Conservation (phyloP, 306 rosid species). For the Trichosanthes truncata region DNA sequence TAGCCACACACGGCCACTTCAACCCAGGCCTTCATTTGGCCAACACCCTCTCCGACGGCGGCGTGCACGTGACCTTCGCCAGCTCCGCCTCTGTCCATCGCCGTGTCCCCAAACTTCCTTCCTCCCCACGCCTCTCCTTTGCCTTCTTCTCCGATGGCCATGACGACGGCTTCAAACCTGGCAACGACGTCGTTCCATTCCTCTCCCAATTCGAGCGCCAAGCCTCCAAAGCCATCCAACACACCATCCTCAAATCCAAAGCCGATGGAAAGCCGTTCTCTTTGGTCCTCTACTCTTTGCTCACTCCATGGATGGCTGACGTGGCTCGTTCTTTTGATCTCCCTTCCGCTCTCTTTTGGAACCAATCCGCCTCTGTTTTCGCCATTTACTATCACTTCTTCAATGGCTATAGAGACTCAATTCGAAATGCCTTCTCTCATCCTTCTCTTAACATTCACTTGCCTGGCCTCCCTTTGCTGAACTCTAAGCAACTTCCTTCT, state of each 20-base stretch:
- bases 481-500: not conserved
- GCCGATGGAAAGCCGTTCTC: slow-evolving; percentile 4
- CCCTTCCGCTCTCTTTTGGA: slow-evolving; percentile 24
- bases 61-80: slow-evolving; percentile 27
- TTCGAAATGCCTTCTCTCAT: not conserved
- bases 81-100: slow-evolving; percentile 8
- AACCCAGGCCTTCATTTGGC: slow-evolving; percentile 41
- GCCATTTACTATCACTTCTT: slow-evolving; percentile 22
- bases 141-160: slow-evolving; percentile 5
- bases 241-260: not conserved
- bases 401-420: not conserved
- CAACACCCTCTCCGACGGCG: slow-evolving; percentile 17
- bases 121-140: not conserved
- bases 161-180: slow-evolving; percentile 7
- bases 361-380: slow-evolving; percentile 30
- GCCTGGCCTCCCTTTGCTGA: not conserved
- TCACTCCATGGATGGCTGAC: slow-evolving; percentile 23
- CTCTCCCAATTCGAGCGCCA: slow-evolving; percentile 5
- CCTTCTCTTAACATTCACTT: not conserved
- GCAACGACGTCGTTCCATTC: not conserved
- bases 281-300: slow-evolving; percentile 10
- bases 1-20: slow-evolving; percentile 37
- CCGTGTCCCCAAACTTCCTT: not conserved
- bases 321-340: slow-evolving; percentile 14
- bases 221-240: slow-evolving; percentile 5